Evolutionary conservation across 2,329 filamentous ascomycete species (phyloP).

Genomic region (Fusarium sarcochroum): DNA sequence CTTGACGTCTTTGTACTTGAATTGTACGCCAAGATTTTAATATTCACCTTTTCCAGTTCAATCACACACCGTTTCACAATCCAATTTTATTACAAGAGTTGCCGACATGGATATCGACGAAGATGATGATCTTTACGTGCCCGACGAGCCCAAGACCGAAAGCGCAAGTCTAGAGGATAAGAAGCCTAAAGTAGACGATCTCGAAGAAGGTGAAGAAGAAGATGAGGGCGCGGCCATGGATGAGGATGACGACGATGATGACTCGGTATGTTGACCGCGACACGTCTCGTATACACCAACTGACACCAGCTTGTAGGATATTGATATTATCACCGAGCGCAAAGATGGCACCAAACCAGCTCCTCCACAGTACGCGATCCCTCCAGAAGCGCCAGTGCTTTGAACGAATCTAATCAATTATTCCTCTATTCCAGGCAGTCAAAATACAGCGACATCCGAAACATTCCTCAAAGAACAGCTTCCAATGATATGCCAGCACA

Average conservation of each 20-base stretch:
- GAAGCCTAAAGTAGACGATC: slow-evolving; percentile 63
- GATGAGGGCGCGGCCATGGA: slow-evolving; percentile 73
- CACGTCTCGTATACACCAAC: neutral
- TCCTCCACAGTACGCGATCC: slow-evolving; percentile 67
- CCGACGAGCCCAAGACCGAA: slow-evolving; percentile 66
- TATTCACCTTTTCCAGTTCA: neutral
- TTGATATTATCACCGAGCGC: slow-evolving; percentile 77
- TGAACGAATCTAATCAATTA: slow-evolving; percentile 17
- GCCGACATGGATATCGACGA: slow-evolving; percentile 75
- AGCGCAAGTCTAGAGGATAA: slow-evolving; percentile 47
- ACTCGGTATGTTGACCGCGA: slow-evolving; percentile 50
- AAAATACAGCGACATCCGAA: slow-evolving; percentile 75
- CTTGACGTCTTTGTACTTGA: slow-evolving; percentile 35
- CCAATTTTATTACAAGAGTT: slow-evolving; percentile 11
- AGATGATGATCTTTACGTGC: slow-evolving; percentile 76
- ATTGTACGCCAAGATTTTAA: neutral
- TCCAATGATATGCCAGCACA: slow-evolving; percentile 66
- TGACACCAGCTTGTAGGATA: slow-evolving; percentile 62
- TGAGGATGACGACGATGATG: slow-evolving; percentile 65
- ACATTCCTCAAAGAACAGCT: slow-evolving; percentile 72
- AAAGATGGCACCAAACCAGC: slow-evolving; percentile 74
- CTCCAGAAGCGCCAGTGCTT: neutral
- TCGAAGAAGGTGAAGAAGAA: slow-evolving; percentile 75
- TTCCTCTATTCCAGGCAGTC: slow-evolving; percentile 62
- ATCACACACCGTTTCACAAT: neutral